Percentiles rank a stretch among this genome's conserved stretches.
These are phyloP conservation scores for Symbiodinium pilosum DNA, from an alignment of 73 alveolate genomes.

Conservation along the genomic window DNA sequence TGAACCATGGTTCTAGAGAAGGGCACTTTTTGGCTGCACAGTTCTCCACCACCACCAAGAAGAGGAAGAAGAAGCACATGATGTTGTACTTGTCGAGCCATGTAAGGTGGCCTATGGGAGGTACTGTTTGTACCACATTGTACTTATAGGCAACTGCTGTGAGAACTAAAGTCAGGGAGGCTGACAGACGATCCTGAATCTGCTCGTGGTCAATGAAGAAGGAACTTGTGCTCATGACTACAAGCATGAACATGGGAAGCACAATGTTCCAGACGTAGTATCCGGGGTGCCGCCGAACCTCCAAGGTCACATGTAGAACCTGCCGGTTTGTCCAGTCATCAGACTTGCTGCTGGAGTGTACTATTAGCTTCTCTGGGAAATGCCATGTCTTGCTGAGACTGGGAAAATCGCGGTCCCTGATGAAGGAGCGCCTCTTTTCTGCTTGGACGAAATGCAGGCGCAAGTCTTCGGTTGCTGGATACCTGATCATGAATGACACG, in stretches of 20 bases:
- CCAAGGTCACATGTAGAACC: background rate
- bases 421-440: too few relatives aligned
- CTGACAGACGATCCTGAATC: slow-evolving; percentile 15
- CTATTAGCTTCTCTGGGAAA: too few relatives aligned
- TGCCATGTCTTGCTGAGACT: too few relatives aligned
- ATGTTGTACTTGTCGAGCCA: background rate
- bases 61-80: background rate
- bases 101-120: background rate
- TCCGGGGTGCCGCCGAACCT: slow-evolving; percentile 1
- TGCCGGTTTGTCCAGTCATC: too few relatives aligned
- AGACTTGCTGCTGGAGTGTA: too few relatives aligned
- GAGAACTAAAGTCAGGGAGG: slow-evolving; percentile 17
- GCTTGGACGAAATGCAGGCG: too few relatives aligned
- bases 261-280: slow-evolving; percentile 5
- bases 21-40: too few relatives aligned
- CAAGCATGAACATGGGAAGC: slow-evolving; percentile 13
- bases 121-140: background rate
- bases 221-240: background rate
- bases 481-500: too few relatives aligned
- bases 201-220: background rate
- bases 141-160: slow-evolving; percentile 44
- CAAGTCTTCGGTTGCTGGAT: too few relatives aligned
- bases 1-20: too few relatives aligned
- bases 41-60: background rate
- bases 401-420: too few relatives aligned